Evolutionary conservation across 164 flowering plant genomes (phyloP), one percentile per base, ranked within the genome.

Genomic region (Aristolochia californica): DNA sequence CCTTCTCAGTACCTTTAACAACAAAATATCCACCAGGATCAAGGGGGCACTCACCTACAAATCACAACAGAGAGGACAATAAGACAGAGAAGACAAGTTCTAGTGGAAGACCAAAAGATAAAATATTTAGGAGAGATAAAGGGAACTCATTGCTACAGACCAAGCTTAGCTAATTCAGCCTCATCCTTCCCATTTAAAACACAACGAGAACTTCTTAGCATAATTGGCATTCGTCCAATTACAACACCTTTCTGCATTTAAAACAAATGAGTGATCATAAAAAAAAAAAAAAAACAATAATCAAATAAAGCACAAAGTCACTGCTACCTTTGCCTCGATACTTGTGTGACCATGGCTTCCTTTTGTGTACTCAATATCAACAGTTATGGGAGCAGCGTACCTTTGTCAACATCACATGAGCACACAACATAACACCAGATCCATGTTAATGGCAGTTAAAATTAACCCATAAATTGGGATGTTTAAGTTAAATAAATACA

Each of bases 21-120:
- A 94, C 47, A 67, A 94, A 90, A 72, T 88, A 94, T 45, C 99
- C 99, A 61, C 97, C 97, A 20, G 97, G 96, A 71, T 90, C 97
- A 58, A 85, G 95, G 28, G 97, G 97, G 70, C 99, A 94, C 72
- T 94, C 99, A 69, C 98, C 98, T 85, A 55, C 44, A 57, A 27
- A 23, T 55, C 66, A 55, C 34, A 52, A 15, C 5, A 48, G 27
- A 48, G 27, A 45, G 56, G 22, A 11, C 45, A 30, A 51, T 30
- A 51, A 30, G 55, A 60, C 55, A 30, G 43, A 54, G 23, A 22
- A 25, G n/a, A 44, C 47, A 40, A 40, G 16, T 22, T 14, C 27
- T 22, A n/a, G 40, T 34, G 10, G 40, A 34, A 34, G 40, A 23
- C 23, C 13, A 56, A 16, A 45, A 21, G 22, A n/a, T 13, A 38